A percentile compares a stretch with the other conserved stretches of the same genome.
phyloP scores from a whole-genome alignment of 2,329 filamentous ascomycete species.

The Pleomassaria siparia region DNA sequence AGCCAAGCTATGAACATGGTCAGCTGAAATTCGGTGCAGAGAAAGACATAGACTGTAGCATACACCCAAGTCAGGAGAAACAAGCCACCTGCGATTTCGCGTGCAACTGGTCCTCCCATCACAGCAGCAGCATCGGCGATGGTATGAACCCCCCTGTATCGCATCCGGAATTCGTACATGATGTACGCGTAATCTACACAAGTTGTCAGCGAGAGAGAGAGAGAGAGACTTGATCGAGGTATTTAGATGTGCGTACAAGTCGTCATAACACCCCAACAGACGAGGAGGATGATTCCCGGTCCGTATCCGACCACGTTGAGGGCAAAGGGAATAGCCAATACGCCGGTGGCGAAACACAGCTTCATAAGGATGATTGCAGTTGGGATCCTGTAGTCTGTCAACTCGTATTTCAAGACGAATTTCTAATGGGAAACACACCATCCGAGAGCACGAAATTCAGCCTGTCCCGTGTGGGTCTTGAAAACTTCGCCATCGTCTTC shows the following conservation, averaged over 20 bases:
- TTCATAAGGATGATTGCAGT: background rate
- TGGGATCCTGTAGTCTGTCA: background rate
- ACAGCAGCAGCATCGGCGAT: conserved; percentile 9
- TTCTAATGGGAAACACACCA: background rate
- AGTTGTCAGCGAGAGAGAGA: background rate
- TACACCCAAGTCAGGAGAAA: conserved; percentile 10
- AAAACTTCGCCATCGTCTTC: conserved; percentile 9
- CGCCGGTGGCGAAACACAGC: background rate
- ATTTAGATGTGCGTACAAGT: background rate
- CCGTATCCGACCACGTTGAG: background rate
- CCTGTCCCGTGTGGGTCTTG: conserved; percentile 5
- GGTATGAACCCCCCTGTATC: conserved; percentile 5
- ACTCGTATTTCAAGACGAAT: background rate
- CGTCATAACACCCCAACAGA: background rate
- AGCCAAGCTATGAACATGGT: background rate
- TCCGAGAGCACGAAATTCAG: conserved; percentile 5
- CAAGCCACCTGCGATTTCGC: conserved; percentile 5
- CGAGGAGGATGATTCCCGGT: background rate
- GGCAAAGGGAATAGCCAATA: background rate
- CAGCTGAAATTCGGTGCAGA: background rate
- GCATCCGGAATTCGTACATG: conserved; percentile 5
- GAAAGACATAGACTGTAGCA: background rate
- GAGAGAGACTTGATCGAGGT: background rate
- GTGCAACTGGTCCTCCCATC: conserved; percentile 7
- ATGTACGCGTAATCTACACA: conserved; percentile 6